These are phyloP conservation scores for Lachancea mirantina DNA, from an alignment of 805 yeast species.

Conservation along the genomic window DNA sequence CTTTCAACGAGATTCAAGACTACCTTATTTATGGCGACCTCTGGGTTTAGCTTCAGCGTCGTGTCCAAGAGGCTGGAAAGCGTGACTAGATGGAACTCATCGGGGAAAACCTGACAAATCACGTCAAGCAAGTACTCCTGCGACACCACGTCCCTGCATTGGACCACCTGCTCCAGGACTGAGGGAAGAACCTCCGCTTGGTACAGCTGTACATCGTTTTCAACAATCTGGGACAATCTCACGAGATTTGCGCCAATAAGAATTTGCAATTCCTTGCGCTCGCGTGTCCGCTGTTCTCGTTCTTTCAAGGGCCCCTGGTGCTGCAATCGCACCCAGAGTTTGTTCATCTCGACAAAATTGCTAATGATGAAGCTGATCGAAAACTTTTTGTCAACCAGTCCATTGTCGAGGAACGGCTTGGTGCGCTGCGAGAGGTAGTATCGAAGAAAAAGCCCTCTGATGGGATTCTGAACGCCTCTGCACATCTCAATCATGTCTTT, in stretches of 20 bases:
- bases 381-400: slow-evolving; percentile 16
- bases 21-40: slow-evolving; percentile 59
- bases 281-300: slow-evolving; percentile 61
- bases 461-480: slow-evolving; percentile 92
- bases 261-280: slow-evolving; percentile 82
- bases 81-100: slow-evolving; percentile 76
- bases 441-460: slow-evolving; percentile 82
- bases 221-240: slow-evolving; percentile 77
- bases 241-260: slow-evolving; percentile 91
- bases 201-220: slow-evolving; percentile 49
- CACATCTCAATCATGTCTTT: slow-evolving; percentile 98
- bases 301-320: slow-evolving; percentile 92
- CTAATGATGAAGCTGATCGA: slow-evolving; percentile 66
- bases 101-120: slow-evolving; percentile 90
- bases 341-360: slow-evolving; percentile 95
- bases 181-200: slow-evolving; percentile 59
- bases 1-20: slow-evolving; percentile 68
- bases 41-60: slow-evolving; percentile 59
- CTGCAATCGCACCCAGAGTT: slow-evolving; percentile 93
- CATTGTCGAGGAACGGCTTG: slow-evolving; percentile 37
- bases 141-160: slow-evolving; percentile 85
- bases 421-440: slow-evolving; percentile 84
- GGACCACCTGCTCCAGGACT: slow-evolving; percentile 81
- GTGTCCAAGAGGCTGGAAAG: slow-evolving; percentile 60
- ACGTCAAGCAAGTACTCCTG: slow-evolving; percentile 90